Evolutionary conservation across 352 stramenopile genomes (phyloP).

Genomic region (Thalassiosira exigua): DNA sequence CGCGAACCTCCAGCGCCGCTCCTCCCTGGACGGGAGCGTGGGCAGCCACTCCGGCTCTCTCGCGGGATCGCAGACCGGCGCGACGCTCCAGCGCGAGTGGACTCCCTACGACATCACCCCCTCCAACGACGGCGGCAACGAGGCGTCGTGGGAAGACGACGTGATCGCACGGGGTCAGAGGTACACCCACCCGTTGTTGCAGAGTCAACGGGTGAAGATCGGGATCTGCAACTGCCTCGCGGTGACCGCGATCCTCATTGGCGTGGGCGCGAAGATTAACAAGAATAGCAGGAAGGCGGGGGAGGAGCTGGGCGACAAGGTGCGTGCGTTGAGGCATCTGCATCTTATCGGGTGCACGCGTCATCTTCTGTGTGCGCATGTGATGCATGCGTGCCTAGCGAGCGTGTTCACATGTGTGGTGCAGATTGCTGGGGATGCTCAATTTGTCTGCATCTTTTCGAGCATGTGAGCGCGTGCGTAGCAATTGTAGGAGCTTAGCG

Average conservation of each 20-base stretch:
- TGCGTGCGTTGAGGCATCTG: neutral
- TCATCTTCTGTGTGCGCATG: slow-evolving; percentile 13
- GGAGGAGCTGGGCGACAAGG: slow-evolving; percentile 5
- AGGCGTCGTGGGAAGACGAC: neutral
- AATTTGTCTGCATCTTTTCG: too few relatives aligned
- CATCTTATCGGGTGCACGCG: neutral
- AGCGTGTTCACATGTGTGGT: too few relatives aligned
- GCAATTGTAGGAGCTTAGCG: too few relatives aligned
- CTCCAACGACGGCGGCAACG: neutral
- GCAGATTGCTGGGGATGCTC: too few relatives aligned
- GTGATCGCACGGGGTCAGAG: slow-evolving; percentile 9
- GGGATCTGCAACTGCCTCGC: slow-evolving; percentile 11
- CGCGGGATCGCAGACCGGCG: too few relatives aligned
- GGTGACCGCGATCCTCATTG: slow-evolving; percentile 4
- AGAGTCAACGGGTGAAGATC: neutral
- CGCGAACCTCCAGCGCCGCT: neutral
- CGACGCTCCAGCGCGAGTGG: slow-evolving; percentile 16
- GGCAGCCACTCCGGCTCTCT: too few relatives aligned
- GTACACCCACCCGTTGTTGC: slow-evolving; percentile 17
- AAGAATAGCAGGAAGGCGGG: neutral
- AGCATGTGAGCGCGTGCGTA: too few relatives aligned
- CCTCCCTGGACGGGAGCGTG: neutral
- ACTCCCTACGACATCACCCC: neutral
- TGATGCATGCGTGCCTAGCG: neutral
- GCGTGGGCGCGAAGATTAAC: neutral